Conservation (phyloP, 768 basidiomycete species). For the Leucocoprinus sp. region DNA sequence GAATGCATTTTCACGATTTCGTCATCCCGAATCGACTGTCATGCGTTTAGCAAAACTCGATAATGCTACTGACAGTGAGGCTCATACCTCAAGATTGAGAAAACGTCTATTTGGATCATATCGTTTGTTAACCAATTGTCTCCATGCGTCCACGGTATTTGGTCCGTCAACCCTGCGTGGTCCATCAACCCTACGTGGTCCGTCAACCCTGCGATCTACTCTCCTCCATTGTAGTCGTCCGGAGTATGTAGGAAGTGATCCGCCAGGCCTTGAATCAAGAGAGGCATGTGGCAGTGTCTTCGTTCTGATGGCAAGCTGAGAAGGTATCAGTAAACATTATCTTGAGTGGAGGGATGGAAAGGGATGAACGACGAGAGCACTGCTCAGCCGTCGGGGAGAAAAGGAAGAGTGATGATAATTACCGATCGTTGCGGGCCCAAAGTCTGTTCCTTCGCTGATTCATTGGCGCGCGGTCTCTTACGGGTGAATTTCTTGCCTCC, state of each 20-base stretch:
- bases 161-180: constrained; percentile 20
- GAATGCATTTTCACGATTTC: constrained; percentile 64
- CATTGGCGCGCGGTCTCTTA: constrained; percentile 55
- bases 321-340: constrained; percentile 30
- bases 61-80: constrained; percentile 5
- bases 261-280: constrained; percentile 59
- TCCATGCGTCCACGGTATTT: constrained; percentile 60
- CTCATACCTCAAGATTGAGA: constrained; percentile 76
- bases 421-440: constrained; percentile 47
- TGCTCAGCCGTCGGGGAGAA: constrained; percentile 16
- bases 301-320: constrained; percentile 25
- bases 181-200: no score
- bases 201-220: constrained; percentile 12
- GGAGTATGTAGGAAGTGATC: constrained; percentile 39
- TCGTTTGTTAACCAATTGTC: constrained; percentile 62
- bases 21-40: constrained; percentile 72
- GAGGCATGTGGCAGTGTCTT: constrained; percentile 26
- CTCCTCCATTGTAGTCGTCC: constrained; percentile 52
- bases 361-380: constrained; percentile 12
- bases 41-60: constrained; percentile 17
- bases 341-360: constrained; percentile 26
- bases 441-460: constrained; percentile 49
- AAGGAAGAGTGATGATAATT: constrained; percentile 44
- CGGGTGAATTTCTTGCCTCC: constrained; percentile 65
- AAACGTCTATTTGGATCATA: constrained; percentile 64